These are phyloP conservation scores for Mycena indigotica DNA, from an alignment of 768 basidiomycete genomes.

Conservation along the genomic window DNA sequence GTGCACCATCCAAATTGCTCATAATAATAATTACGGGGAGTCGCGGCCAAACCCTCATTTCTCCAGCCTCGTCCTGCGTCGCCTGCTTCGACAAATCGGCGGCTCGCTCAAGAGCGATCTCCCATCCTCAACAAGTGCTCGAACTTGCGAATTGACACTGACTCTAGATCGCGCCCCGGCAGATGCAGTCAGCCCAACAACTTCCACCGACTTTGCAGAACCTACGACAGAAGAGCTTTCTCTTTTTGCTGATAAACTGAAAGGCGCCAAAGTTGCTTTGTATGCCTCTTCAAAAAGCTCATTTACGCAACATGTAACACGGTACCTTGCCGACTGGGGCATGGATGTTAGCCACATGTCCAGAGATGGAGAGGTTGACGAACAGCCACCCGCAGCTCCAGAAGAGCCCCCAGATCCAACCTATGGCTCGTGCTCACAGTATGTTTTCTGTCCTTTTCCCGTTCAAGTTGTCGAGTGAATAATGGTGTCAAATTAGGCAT, in stretches of 20 bases:
- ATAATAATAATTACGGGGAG: constrained; percentile 41
- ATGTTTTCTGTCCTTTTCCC: too few species aligned
- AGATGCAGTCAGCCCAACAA: constrained; percentile 42
- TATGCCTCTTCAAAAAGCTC: constrained; percentile 85
- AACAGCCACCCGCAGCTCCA: constrained; percentile 19
- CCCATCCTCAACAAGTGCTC: constrained; percentile 49
- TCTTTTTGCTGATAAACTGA: constrained; percentile 78
- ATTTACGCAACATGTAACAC: constrained; percentile 91
- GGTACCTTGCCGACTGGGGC: constrained; percentile 93
- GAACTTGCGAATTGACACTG: constrained; percentile 68
- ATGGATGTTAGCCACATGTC: constrained; percentile 87
- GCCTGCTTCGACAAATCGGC: constrained; percentile 60
- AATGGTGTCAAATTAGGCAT: too few species aligned
- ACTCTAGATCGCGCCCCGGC: constrained; percentile 62
- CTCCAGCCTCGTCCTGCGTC: constrained; percentile 55
- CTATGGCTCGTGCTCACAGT: too few species aligned
- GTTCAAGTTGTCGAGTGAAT: too few species aligned
- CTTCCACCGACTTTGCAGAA: constrained; percentile 49
- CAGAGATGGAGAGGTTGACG: constrained; percentile 56
- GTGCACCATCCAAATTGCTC: constrained; percentile 51
- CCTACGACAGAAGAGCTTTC: constrained; percentile 80
- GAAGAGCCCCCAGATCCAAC: constrained; percentile 13
- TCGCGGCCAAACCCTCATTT: constrained; percentile 46
- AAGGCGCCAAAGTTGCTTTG: constrained; percentile 80
- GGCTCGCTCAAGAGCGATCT: constrained; percentile 50